Percentiles rank a stretch among this genome's conserved stretches.
Conservation (phyloP, 345 rosid species). For the Gossypium turneri region DNA sequence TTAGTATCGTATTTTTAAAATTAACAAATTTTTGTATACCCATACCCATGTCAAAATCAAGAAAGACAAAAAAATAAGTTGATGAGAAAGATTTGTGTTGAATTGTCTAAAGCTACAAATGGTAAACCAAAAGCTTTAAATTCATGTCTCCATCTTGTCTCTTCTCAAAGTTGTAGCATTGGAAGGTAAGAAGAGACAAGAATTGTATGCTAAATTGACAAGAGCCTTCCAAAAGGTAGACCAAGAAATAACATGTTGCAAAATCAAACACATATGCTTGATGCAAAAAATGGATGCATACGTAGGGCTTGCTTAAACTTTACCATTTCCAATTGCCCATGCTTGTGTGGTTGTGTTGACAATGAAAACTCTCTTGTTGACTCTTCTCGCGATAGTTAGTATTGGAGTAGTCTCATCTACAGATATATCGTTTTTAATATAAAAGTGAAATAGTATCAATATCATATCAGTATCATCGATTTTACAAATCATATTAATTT, state of each 20-base stretch:
- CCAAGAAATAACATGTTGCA: neutral
- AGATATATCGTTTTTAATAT: no score
- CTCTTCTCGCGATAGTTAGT: neutral
- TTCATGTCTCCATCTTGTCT: neutral
- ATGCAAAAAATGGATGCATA: neutral
- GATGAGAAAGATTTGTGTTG: neutral
- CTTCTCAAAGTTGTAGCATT: neutral
- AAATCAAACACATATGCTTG: neutral
- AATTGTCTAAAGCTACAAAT: neutral
- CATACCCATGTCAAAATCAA: slow-evolving; percentile 13
- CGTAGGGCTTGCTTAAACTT: neutral
- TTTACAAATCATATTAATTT: no score
- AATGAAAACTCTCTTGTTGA: neutral
- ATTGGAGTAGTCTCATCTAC: neutral
- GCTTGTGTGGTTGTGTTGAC: slow-evolving; percentile 3
- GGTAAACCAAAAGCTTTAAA: neutral
- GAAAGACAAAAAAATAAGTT: neutral
- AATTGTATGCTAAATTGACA: neutral
- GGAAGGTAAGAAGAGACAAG: slow-evolving; percentile 5
- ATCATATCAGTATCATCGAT: no score
- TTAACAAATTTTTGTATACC: neutral
- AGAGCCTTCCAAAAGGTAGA: neutral
- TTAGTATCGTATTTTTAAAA: no score
- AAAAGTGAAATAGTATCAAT: no score
- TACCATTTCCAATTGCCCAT: neutral